Evolutionary conservation across 371 early-diverging fungal species (phyloP), one percentile per base, ranked within the genome.

Genomic region (Lichtheimia hyalospora): DNA sequence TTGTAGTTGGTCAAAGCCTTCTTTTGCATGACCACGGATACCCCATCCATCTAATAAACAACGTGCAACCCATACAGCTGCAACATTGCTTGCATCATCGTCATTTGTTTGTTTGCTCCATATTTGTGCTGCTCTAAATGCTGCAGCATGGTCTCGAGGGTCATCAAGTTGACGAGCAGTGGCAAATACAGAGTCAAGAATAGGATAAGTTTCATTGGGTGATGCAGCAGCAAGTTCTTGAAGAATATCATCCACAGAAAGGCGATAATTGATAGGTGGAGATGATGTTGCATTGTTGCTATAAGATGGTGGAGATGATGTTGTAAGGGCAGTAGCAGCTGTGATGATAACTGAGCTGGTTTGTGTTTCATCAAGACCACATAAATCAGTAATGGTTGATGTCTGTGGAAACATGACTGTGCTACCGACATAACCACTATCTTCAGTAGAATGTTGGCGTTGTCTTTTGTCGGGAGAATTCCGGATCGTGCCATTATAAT

Each of bases 21-120:
- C 18, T 14, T 49, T 44, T 7, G 72, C 63, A 42, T 77, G 55
- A 4, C 60, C 50, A 13, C 57, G n/a, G 1, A 67, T 67, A 25
- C 77, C 81, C 73, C 77, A 77, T 15, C 75, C 81, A 49, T 72
- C 70, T 21, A 81, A 34, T 14, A 67, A 59, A 21, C 77, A 81
- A 18, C 73, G 68, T 1, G 81, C 81, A 12, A 72, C 64, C 67
- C 72, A 71, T 16, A 71, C 67, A 21, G 62, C 68, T 15, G 76
- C 76, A 8, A 52, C 58, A n/a, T 49, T 63, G 52, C 41, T 50
- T n/a, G 21, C 55, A 40, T 55, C 56, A 1, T 66, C 66, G 51
- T 69, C 64, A 23, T 65, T 53, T 10, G 67, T 64, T 14, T 49
- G 27, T n/a, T 64, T 41, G 44, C 65, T 67, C 72, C 70, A 78